Evolutionary conservation across 2,329 filamentous ascomycete species (phyloP), one percentile per base, ranked within the genome.

Genomic region (Penicillium olsonii): DNA sequence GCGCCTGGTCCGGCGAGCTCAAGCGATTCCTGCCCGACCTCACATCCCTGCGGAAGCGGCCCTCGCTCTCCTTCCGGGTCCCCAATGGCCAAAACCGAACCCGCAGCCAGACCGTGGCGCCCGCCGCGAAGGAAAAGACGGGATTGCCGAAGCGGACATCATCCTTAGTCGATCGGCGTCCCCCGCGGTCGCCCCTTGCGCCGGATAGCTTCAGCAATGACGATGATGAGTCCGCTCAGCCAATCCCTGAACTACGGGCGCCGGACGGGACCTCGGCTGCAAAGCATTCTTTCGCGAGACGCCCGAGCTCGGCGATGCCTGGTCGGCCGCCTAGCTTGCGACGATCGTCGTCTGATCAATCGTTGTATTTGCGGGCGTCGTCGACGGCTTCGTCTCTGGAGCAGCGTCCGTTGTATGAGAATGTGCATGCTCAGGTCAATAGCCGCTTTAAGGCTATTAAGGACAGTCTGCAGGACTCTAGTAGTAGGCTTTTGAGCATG

Each of bases 401-500:
- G 2, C 90, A 96, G 64, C 89, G 92, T 61, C 83, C 84, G 33
- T 81, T 86, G 37, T 97, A 94, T 68, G 83, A 87, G 42, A 79
- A 94, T 68, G 84, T 95, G 11, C 83, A 85, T 37, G 87, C 90
- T 53, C 89, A 94, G 75, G 87, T 92, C 57, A 97, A 96, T 63
- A 90, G 88, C 59, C 82, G 92, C 35, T 79, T 94, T 64, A 95
- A 95, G 73, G 92, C 92, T 4, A 88, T 97, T 67, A 88, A 85
- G 64, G 92, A 96, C 67, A 95, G 87, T 64, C 83, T 89, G 54
- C 85, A 90, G 65, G 91, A 96, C 61, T 88, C 91, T 2, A 89
- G 85, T 46, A 89, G 85, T 63, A 78, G 90, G 64, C 83, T 79
- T 37, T 70, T 77, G 17, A 77, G 71, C 60, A 72, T 76, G 63